Evolutionary conservation across 2,329 filamentous ascomycete species (phyloP), one percentile per base, ranked within the genome.

Genomic region (Exserohilum turcica): DNA sequence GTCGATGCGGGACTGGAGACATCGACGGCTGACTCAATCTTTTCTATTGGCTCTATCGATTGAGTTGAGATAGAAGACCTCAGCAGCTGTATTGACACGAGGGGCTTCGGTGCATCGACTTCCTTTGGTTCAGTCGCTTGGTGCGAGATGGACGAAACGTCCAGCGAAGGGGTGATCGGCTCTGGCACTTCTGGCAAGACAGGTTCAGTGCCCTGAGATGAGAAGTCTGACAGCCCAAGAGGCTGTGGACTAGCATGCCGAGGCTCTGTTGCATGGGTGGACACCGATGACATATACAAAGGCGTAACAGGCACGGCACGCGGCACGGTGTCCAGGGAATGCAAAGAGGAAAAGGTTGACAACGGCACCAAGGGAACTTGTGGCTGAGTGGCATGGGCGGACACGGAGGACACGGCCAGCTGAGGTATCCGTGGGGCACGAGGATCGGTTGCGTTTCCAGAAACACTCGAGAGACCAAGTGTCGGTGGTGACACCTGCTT

Each of bases 61-160:
- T 74, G 68, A 27, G 66, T 56, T 37, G 63, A 61, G 21, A 74
- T 58, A 8, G 59, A 57, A 31, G 72, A 73, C 31, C 68, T 65
- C 33, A 61, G 54, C 13, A 74, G 52, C n/a, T 60, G 57, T 28
- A 52, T 51, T 24, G 61, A 48, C 28, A 47, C 52, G 24, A 64
- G 45, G 13, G 55, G 49, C 29, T 60, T 73, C 8, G 57, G 39
- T 39, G 52, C 43, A 28, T 48, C 45, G 28, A 54, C 50, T 28
- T 73, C 66, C 15, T 37, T 54, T 3, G 67, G 70, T 43, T 68
- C 66, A 3, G 70, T 71, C 19, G 60, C 56, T 43, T 72, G 64
- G 9, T 67, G 67, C 24, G 59, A 48, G 46, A 72, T 66, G 2
- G 61, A 57, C 12, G 71, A 73, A 6, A 67, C 36, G 32, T 60